Conservation (phyloP, 2,329 filamentous ascomycete species). For the Cladophialophora immunda region DNA sequence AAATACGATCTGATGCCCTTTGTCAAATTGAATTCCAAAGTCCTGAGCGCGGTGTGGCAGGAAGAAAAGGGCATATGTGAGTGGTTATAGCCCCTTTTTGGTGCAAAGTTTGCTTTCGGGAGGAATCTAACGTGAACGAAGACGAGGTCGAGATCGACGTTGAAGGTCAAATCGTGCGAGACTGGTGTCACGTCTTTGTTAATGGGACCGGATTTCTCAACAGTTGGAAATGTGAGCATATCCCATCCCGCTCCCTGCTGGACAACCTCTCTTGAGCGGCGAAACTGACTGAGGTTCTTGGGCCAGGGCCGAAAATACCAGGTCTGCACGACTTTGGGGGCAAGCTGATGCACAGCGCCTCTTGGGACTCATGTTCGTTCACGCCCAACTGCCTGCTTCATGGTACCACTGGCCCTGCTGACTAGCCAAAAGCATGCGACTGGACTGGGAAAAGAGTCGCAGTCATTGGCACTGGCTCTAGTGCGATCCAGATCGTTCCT, state of each 20-base stretch:
- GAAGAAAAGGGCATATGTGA: slow-evolving; percentile 19
- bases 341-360: slow-evolving; percentile 55
- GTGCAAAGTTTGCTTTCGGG: too few species aligned
- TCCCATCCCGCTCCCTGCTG: too few species aligned
- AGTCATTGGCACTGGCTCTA: slow-evolving; percentile 30
- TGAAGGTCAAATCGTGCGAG: slow-evolving; percentile 34
- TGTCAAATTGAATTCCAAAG: slow-evolving; percentile 13
- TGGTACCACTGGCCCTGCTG: too few species aligned
- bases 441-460: slow-evolving; percentile 25
- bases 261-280: too few species aligned
- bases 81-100: too few species aligned
- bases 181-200: slow-evolving; percentile 45
- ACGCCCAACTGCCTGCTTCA: too few species aligned
- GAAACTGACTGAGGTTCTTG: too few species aligned
- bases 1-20: slow-evolving; percentile 32
- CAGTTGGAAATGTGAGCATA: slow-evolving; percentile 48
- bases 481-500: slow-evolving; percentile 31
- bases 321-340: slow-evolving; percentile 59
- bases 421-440: slow-evolving; percentile 17
- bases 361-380: slow-evolving; percentile 48
- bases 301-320: slow-evolving; percentile 52
- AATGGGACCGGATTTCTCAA: slow-evolving; percentile 53
- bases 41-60: slow-evolving; percentile 13
- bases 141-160: slow-evolving; percentile 17
- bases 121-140: too few species aligned